phyloP scores from a whole-genome alignment of 345 rosid species.

The Eucalyptus sideroxylon region DNA sequence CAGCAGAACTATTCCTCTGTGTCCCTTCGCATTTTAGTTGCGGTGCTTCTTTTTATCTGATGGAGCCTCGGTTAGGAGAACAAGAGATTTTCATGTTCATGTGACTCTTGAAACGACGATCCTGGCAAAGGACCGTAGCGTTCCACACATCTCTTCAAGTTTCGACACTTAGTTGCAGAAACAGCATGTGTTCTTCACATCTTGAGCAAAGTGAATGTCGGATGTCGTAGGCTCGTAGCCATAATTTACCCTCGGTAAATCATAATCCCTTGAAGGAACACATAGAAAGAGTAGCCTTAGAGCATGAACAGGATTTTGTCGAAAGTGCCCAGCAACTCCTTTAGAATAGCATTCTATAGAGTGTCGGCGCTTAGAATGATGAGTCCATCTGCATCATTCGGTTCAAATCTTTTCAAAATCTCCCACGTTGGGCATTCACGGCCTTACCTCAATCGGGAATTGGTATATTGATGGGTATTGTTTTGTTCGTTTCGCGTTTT shows the following conservation, averaged over 20 bases:
- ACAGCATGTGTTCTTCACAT: neutral
- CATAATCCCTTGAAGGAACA: neutral
- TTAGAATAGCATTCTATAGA: neutral
- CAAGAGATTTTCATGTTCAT: neutral
- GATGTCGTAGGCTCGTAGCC: neutral
- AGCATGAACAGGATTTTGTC: neutral
- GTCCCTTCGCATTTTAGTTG: neutral
- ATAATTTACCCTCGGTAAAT: neutral
- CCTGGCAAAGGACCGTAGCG: neutral
- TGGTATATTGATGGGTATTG: neutral
- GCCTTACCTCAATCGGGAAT: neutral
- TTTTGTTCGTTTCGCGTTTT: neutral
- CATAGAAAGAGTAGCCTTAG: neutral
- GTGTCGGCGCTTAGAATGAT: neutral
- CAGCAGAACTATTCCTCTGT: neutral
- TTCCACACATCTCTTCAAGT: neutral
- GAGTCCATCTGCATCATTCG: neutral
- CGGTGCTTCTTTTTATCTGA: neutral
- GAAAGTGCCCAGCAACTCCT: neutral
- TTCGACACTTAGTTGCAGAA: neutral
- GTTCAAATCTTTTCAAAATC: neutral
- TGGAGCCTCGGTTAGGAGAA: neutral
- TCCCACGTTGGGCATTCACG: neutral
- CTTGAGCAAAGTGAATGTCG: neutral
- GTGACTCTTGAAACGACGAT: neutral